Evolutionary conservation across 1,284 basidiomycete species (phyloP).

Genomic region (Butyriboletus appendiculatus): DNA sequence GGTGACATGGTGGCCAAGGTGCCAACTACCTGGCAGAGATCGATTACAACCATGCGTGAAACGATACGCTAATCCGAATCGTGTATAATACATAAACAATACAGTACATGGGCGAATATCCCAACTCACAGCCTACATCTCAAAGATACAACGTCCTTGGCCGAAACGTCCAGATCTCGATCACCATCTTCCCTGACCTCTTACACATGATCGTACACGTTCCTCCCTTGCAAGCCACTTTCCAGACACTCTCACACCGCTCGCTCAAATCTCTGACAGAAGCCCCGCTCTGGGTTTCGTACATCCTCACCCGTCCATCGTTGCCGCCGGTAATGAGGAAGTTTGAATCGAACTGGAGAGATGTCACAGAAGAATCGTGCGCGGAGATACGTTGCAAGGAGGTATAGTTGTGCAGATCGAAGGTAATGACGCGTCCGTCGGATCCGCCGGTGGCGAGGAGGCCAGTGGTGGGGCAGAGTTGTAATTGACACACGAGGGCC

Average conservation of each 20-base stretch:
- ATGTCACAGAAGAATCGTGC: conserved; percentile 91
- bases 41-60: not conserved
- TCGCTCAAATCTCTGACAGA: conserved; percentile 79
- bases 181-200: conserved; percentile 82
- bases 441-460: conserved; percentile 89
- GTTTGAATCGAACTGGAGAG: conserved; percentile 84
- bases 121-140: conserved; percentile 7
- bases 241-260: conserved; percentile 86
- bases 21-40: not conserved
- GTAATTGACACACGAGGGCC: conserved; percentile 91
- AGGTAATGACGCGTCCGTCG: conserved; percentile 92
- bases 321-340: conserved; percentile 86
- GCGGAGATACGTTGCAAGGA: conserved; percentile 64
- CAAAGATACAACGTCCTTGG: conserved; percentile 37
- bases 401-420: conserved; percentile 61
- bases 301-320: conserved; percentile 90
- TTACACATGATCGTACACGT: conserved; percentile 84
- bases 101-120: conserved; percentile 16
- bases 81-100: conserved; percentile 6
- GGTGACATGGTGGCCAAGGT: not conserved
- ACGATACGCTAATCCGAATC: not conserved
- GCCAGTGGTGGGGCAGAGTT: conserved; percentile 52
- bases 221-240: conserved; percentile 78
- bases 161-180: conserved; percentile 83
- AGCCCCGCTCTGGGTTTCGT: conserved; percentile 70